Evolutionary conservation across 352 stramenopile genomes (phyloP).

Genomic region (Sclerospora graminicola): DNA sequence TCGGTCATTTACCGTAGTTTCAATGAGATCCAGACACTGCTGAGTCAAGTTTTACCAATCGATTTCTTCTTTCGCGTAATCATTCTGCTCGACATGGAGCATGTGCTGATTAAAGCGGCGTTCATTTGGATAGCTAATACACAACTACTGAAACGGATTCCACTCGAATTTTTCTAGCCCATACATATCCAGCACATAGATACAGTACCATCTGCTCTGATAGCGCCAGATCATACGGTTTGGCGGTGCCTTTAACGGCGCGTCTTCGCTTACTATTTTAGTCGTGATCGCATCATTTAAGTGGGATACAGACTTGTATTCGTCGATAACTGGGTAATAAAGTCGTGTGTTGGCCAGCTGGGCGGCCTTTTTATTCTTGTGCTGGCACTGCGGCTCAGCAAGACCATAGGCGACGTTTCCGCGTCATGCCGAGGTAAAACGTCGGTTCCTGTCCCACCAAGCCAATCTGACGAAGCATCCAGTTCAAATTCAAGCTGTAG

Average conservation of each 20-base stretch:
- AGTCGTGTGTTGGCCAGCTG: no score
- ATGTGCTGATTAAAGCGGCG: constrained; percentile 93
- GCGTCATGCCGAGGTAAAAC: no score
- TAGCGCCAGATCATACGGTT: constrained; percentile 83
- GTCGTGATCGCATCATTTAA: no score
- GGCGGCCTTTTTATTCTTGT: no score
- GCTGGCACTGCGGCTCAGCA: no score
- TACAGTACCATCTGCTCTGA: constrained; percentile 84
- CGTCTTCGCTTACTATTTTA: constrained; percentile 72
- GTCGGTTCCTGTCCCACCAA: no score
- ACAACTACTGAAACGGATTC: no score
- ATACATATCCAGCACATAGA: constrained; percentile 96
- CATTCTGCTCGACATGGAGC: constrained; percentile 93
- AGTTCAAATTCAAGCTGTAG: no score
- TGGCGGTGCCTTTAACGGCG: constrained; percentile 63
- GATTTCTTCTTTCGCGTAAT: constrained; percentile 96
- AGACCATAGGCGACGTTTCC: no score
- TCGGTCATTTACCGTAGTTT: constrained; percentile 84
- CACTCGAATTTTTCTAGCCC: constrained; percentile 95
- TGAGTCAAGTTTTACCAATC: constrained; percentile 90
- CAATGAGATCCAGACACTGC: constrained; percentile 88
- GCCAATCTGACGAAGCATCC: no score
- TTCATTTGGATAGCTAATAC: constrained; percentile 96
- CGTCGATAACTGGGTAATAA: no score
- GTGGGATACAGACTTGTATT: no score